These are phyloP conservation scores for Collybia nuda DNA, from an alignment of 768 basidiomycete species.

Conservation along the genomic window DNA sequence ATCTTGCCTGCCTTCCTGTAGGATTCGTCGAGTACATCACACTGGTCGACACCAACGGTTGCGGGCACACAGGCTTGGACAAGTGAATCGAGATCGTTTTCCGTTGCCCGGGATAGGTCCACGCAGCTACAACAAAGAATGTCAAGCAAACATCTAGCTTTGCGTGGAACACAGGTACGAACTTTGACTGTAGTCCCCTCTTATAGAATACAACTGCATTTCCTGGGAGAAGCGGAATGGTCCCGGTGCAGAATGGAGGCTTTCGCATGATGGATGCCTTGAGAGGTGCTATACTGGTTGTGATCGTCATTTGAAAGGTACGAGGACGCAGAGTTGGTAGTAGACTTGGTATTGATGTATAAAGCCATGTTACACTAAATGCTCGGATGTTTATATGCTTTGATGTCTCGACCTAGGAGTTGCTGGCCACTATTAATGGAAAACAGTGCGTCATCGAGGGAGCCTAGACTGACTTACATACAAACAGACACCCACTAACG, in stretches of 20 bases:
- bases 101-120: conserved; percentile 3
- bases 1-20: conserved; percentile 26
- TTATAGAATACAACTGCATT: neutral
- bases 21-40: conserved; percentile 24
- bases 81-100: conserved; percentile 1
- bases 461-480: too few species aligned
- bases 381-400: too few species aligned
- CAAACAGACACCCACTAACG: too few species aligned
- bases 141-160: neutral
- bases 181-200: neutral
- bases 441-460: too few species aligned
- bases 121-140: neutral
- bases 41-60: conserved; percentile 20
- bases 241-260: neutral
- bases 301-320: too few species aligned
- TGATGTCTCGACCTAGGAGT: too few species aligned
- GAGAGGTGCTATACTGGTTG: neutral
- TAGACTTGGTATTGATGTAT: too few species aligned
- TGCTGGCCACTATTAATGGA: too few species aligned
- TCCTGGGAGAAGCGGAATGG: neutral
- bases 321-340: too few species aligned
- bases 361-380: too few species aligned
- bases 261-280: neutral
- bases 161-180: neutral
- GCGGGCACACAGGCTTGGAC: conserved; percentile 19